Evolutionary conservation across 805 yeast species (phyloP), one percentile per base, ranked within the genome.

Genomic region (Wickerhamiella sorbophila): DNA sequence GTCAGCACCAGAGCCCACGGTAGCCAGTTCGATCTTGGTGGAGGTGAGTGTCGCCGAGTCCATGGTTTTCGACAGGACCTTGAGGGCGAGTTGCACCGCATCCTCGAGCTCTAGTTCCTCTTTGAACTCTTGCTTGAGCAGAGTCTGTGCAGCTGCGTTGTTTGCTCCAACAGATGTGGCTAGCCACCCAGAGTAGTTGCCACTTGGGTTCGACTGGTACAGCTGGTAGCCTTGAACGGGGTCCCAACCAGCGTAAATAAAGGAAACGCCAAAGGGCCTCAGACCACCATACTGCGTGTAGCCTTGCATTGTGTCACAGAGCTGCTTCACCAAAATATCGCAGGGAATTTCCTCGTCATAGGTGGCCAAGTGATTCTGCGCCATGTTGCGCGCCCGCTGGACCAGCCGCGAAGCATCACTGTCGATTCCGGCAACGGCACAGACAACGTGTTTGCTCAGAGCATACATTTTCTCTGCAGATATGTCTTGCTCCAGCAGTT

Each of bases 221-320:
- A 91, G 69, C 62, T 91, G 98, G 69, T 80, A 91, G 26, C 86
- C 86, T 54, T 78, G 79, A 55, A 84, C 67, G 41, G 85, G 88
- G 60, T 91, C 98, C 57, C 78, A 80, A 5, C 99, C 99, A 4
- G 97, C 98, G 57, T 83, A 91, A 46, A 91, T 74, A 63, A 91
- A 87, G 40, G 94, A 81, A 33, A 91, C 98, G 56, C 99, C 98
- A 60, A 86, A 91, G 17, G 99, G 99, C 63, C 99, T 79, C 56
- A 91, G 72, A 31, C 98, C 98, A 58, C 99, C 99, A 58, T 83
- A 94, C 63, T 91, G 99, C 5, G 99, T 91, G 62, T 91, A 91
- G 9, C 97, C 95, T 61, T 91, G 99, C 63, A 91, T 91, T 48
- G 84, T 74, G 63, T 91, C 94, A 65, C 96, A 86, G 48, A 91